phyloP scores from a whole-genome alignment of 129 eudicot genomes.

The Calendula officinalis region DNA sequence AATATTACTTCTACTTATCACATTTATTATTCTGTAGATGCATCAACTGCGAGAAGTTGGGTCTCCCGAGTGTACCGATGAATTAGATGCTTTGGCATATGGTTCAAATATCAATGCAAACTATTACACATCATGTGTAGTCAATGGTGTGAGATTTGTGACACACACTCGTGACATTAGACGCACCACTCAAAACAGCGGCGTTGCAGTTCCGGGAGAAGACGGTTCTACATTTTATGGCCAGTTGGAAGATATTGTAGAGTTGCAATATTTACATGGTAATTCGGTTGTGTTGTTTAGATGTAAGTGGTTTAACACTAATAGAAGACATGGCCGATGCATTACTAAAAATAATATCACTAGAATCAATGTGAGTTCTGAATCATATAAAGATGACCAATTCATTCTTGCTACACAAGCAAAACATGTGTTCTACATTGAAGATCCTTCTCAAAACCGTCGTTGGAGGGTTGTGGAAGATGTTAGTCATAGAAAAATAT shows the following conservation, averaged over 20 bases:
- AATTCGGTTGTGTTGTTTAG: not conserved
- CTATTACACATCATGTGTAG: too few relatives aligned
- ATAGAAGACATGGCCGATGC: not conserved
- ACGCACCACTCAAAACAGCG: not conserved
- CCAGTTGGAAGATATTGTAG: not conserved
- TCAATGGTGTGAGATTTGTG: not conserved
- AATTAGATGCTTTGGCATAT: too few relatives aligned
- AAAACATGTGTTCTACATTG: not conserved
- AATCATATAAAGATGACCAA: not conserved
- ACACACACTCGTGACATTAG: not conserved
- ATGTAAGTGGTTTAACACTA: conserved; percentile 8
- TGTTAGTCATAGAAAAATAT: conserved; percentile 1
- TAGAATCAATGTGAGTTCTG: not conserved
- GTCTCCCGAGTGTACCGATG: too few relatives aligned
- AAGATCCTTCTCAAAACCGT: not conserved
- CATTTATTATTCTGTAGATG: too few relatives aligned
- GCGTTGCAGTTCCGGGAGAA: not conserved
- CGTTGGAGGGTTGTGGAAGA: not conserved
- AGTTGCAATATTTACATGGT: not conserved
- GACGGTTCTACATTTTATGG: not conserved
- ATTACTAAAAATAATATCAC: not conserved
- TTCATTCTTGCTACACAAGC: not conserved
- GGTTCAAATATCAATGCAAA: too few relatives aligned
- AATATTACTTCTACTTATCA: too few relatives aligned
- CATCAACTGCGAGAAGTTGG: too few relatives aligned